These are phyloP conservation scores for Aaosphaeria arxii DNA, from an alignment of 2,329 filamentous ascomycete genomes.

Conservation along the genomic window DNA sequence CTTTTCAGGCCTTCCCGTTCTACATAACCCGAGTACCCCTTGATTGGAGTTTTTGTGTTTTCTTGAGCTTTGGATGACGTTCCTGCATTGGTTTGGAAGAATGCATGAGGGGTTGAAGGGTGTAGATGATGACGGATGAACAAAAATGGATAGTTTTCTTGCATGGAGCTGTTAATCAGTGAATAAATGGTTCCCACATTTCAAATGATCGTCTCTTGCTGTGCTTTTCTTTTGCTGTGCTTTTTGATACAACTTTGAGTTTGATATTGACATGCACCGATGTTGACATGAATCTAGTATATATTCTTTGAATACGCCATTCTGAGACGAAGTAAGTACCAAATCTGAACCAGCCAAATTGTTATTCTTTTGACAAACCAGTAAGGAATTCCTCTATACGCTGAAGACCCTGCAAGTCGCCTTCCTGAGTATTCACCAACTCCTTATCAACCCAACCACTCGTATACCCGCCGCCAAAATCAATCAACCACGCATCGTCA, in stretches of 20 bases:
- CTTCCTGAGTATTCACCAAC: conserved; percentile 34
- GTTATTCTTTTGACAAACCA: background rate
- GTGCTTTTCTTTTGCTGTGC: background rate
- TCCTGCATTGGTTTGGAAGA: background rate
- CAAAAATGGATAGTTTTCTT: background rate
- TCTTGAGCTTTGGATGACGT: background rate
- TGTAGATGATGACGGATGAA: background rate
- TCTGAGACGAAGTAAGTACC: no score
- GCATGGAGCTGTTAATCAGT: background rate
- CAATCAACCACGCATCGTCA: conserved; percentile 39
- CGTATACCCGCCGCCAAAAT: conserved; percentile 41
- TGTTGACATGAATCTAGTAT: no score
- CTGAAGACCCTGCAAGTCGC: conserved; percentile 33
- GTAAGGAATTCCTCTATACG: conserved; percentile 1
- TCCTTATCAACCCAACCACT: conserved; percentile 42
- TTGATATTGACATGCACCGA: no score
- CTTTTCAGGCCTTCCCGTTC: no score
- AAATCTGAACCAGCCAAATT: no score
- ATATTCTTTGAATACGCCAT: no score
- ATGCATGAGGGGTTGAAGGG: background rate
- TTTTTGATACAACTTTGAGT: background rate
- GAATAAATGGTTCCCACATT: background rate
- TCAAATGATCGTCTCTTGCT: background rate
- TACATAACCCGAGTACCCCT: background rate
- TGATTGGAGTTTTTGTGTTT: background rate